Evolutionary conservation across 768 basidiomycete genomes (phyloP).

Genomic region (Guyanaporus albipodus): DNA sequence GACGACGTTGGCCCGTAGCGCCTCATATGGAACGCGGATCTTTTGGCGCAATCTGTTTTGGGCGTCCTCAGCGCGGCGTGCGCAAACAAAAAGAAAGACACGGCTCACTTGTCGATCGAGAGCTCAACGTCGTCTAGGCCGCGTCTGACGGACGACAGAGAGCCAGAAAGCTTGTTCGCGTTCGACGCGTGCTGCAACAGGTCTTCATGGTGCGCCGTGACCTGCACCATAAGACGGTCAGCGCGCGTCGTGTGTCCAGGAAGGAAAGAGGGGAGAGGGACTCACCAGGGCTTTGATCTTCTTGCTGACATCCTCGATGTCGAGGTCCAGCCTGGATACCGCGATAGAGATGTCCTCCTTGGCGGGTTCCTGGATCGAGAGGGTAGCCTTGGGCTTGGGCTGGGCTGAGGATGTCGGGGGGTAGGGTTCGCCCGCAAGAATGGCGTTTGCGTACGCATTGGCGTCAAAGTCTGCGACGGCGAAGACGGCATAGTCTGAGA

Average conservation of each 20-base stretch:
- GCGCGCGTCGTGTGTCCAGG: background rate
- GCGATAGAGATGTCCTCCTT: conserved; percentile 89
- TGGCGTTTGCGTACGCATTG: conserved; percentile 86
- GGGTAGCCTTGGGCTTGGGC: conserved; percentile 16
- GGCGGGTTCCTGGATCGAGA: conserved; percentile 46
- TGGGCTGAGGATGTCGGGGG: conserved; percentile 38
- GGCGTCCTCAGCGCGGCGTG: background rate
- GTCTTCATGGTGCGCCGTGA: conserved; percentile 78
- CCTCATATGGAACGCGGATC: conserved; percentile 79
- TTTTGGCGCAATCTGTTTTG: conserved; percentile 68
- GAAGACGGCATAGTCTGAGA: conserved; percentile 71
- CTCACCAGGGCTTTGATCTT: conserved; percentile 83
- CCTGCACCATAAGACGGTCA: conserved; percentile 45
- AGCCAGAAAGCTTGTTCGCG: conserved; percentile 65
- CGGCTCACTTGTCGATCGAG: conserved; percentile 70
- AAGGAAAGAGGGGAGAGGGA: background rate
- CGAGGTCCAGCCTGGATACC: conserved; percentile 80
- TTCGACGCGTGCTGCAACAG: conserved; percentile 79
- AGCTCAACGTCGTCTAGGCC: conserved; percentile 71
- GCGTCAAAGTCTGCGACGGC: conserved; percentile 73
- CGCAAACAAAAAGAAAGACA: background rate
- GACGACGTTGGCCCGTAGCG: conserved; percentile 64
- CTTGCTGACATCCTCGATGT: conserved; percentile 88
- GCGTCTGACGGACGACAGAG: conserved; percentile 59
- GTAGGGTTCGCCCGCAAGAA: conserved; percentile 81